phyloP scores from a whole-genome alignment of 2,329 filamentous ascomycete species.

The Gyromitra esculenta region DNA sequence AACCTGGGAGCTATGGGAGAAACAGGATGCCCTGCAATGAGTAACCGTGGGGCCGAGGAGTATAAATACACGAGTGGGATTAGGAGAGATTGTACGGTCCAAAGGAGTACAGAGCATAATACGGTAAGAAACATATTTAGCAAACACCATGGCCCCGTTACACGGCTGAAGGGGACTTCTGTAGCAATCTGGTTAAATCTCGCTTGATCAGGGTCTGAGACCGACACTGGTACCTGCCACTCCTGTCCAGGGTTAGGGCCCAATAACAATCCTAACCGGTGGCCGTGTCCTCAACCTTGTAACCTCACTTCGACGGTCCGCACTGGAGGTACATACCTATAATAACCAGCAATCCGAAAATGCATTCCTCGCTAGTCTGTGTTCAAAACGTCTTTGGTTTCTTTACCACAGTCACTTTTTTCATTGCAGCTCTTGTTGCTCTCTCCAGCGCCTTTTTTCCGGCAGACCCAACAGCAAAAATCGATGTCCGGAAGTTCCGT shows the following conservation, averaged over 20 bases:
- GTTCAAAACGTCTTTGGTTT: slow-evolving; percentile 95
- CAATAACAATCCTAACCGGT: slow-evolving; percentile 9
- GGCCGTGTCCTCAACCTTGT: slow-evolving; percentile 17
- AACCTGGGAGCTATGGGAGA: background rate
- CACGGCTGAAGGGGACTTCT: slow-evolving; percentile 9
- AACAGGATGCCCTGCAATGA: slow-evolving; percentile 9
- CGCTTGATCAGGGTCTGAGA: background rate
- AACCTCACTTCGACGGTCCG: slow-evolving; percentile 1
- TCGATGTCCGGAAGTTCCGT: slow-evolving; percentile 79
- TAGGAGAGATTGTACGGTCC: slow-evolving; percentile 9
- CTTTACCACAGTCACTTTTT: slow-evolving; percentile 93
- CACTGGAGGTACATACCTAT: background rate
- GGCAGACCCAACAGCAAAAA: slow-evolving; percentile 71
- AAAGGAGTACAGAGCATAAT: background rate
- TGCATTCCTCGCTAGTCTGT: slow-evolving; percentile 89
- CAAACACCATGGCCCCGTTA: slow-evolving; percentile 22
- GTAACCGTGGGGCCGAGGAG: slow-evolving; percentile 14
- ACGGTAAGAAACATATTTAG: slow-evolving; percentile 7
- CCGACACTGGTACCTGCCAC: slow-evolving; percentile 13
- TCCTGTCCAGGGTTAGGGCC: slow-evolving; percentile 40
- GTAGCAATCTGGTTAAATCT: slow-evolving; percentile 41
- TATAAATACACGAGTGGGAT: slow-evolving; percentile 25
- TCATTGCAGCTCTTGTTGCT: slow-evolving; percentile 80
- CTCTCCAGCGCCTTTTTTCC: slow-evolving; percentile 77
- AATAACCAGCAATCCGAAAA: slow-evolving; percentile 60